Percentiles rank a stretch among this genome's conserved stretches.
Conservation (phyloP, 1,284 basidiomycete species). For the Cryptococcus sp. region DNA sequence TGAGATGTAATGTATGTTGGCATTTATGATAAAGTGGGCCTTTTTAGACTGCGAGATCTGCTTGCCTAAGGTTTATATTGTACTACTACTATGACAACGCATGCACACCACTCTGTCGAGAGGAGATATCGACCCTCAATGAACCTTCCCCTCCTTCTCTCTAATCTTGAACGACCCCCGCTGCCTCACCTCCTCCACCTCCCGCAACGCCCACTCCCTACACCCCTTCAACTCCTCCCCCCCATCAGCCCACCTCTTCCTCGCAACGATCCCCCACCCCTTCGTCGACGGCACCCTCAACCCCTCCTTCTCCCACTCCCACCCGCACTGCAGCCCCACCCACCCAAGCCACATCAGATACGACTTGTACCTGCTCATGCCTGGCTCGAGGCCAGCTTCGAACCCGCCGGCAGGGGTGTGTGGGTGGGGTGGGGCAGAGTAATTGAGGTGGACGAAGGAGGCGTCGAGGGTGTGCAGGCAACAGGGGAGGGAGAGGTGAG, state of each 20-base stretch:
- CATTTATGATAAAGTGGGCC: no score
- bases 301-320: conserved; percentile 79
- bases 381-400: conserved; percentile 51
- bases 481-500: conserved; percentile 87
- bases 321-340: conserved; percentile 69
- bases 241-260: conserved; percentile 34
- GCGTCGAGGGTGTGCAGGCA: conserved; percentile 58
- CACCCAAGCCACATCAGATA: conserved; percentile 79
- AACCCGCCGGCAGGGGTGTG: conserved; percentile 39
- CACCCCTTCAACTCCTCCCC: conserved; percentile 29
- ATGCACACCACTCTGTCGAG: background rate
- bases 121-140: conserved; percentile 10
- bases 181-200: conserved; percentile 37
- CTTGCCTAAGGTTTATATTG: no score
- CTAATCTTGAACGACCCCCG: conserved; percentile 43
- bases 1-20: no score
- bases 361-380: conserved; percentile 67
- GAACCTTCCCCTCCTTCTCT: conserved; percentile 46
- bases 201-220: conserved; percentile 41
- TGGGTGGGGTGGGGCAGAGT: conserved; percentile 49
- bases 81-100: no score
- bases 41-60: no score
- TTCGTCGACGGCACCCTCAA: conserved; percentile 87
- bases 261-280: conserved; percentile 83
- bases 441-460: conserved; percentile 32